phyloP scores from a whole-genome alignment of 805 yeast species.

The Starmera pachycereana region DNA sequence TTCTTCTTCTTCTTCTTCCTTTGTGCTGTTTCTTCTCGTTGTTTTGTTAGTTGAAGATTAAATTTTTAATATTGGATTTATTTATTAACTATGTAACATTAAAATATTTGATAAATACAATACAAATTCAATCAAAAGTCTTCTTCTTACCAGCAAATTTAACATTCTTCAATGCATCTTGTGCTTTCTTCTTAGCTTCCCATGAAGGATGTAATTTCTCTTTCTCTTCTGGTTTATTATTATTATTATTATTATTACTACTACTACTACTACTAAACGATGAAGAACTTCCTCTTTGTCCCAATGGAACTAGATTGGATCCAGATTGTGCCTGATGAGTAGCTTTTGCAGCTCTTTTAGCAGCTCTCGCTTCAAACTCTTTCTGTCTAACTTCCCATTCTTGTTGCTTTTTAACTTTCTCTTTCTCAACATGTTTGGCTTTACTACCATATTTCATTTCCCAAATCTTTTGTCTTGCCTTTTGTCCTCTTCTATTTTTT shows the following conservation, averaged over 20 bases:
- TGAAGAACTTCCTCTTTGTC: slow-evolving; percentile 20
- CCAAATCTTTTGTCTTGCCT: slow-evolving; percentile 96
- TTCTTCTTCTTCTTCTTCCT: too few species aligned
- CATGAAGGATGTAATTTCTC: slow-evolving; percentile 84
- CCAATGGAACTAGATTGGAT: slow-evolving; percentile 29
- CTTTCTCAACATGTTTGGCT: slow-evolving; percentile 77
- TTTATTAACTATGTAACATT: too few species aligned
- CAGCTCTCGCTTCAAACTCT: slow-evolving; percentile 66
- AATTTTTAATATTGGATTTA: too few species aligned
- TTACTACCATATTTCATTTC: slow-evolving; percentile 74
- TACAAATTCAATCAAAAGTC: slow-evolving; percentile 44
- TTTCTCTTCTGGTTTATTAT: slow-evolving; percentile 7
- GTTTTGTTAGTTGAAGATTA: too few species aligned
- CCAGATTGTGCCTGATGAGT: slow-evolving; percentile 21
- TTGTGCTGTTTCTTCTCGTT: too few species aligned
- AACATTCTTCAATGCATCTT: slow-evolving; percentile 51
- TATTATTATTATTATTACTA: slow-evolving; percentile 7
- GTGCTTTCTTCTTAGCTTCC: slow-evolving; percentile 78
- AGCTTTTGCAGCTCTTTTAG: slow-evolving; percentile 51
- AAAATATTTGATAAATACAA: too few species aligned
- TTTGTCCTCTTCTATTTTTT: slow-evolving; percentile 91
- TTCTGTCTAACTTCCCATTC: slow-evolving; percentile 49
- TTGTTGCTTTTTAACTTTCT: slow-evolving; percentile 40
- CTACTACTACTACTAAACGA: slow-evolving; percentile 1
- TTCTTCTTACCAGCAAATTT: slow-evolving; percentile 81